phyloP scores from a whole-genome alignment of 2,329 filamentous ascomycete genomes.

The Orbilia quercus region DNA sequence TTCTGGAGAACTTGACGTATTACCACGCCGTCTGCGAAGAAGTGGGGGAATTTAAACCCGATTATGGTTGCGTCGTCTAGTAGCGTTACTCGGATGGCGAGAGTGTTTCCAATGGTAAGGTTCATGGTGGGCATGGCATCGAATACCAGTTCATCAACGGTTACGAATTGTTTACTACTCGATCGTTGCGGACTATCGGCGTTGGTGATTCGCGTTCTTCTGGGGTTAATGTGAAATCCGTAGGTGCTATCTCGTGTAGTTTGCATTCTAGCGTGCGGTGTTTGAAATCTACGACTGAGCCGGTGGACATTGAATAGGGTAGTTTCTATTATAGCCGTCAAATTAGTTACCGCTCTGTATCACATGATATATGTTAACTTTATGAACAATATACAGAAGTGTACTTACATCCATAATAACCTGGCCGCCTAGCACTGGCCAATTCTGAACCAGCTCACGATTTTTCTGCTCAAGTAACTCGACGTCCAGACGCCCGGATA shows the following conservation, averaged over 20 bases:
- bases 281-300: constrained; percentile 30
- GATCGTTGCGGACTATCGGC: constrained; percentile 25
- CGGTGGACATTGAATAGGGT: constrained; percentile 35
- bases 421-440: constrained; percentile 34
- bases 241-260: constrained; percentile 13
- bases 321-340: constrained; percentile 7
- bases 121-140: constrained; percentile 20
- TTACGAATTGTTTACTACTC: constrained; percentile 3
- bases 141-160: constrained; percentile 23
- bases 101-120: constrained; percentile 17
- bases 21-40: constrained; percentile 36
- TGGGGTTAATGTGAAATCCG: constrained; percentile 12
- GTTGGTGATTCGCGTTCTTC: constrained; percentile 16
- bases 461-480: constrained; percentile 28
- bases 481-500: constrained; percentile 32
- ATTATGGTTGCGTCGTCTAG: constrained; percentile 36
- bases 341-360: no score
- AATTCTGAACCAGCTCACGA: constrained; percentile 26
- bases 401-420: constrained; percentile 20
- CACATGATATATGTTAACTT: no score
- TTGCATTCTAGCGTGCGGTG: constrained; percentile 11
- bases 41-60: constrained; percentile 40
- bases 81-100: constrained; percentile 37
- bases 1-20: constrained; percentile 26
- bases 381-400: not conserved